Conservation (phyloP, 306 rosid species). For the Begonia peltatifolia region DNA sequence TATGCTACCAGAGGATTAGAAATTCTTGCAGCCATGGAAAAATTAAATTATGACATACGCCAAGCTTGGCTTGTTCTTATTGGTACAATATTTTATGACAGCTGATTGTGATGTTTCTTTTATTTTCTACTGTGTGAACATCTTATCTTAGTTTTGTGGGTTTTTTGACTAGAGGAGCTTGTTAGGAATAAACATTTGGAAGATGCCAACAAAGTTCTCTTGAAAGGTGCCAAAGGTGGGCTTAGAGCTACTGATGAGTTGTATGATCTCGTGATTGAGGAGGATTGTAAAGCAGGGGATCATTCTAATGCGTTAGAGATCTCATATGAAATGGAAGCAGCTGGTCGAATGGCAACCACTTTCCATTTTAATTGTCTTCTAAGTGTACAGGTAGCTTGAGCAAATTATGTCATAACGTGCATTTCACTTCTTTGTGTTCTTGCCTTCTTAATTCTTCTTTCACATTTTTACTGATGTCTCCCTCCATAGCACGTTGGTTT, state of each 20-base stretch:
- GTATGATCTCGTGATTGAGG: conserved; percentile 63
- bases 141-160: conserved; percentile 8
- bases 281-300: conserved; percentile 74
- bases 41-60: conserved; percentile 62
- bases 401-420: not conserved
- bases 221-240: conserved; percentile 76
- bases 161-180: conserved; percentile 52
- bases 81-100: conserved; percentile 24
- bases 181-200: conserved; percentile 49
- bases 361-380: conserved; percentile 85
- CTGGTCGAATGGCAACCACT: conserved; percentile 95
- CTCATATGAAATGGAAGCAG: conserved; percentile 89
- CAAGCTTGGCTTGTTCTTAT: conserved; percentile 73
- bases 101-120: not conserved
- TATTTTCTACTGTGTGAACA: not conserved
- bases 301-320: conserved; percentile 84
- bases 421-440: no score
- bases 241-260: conserved; percentile 65
- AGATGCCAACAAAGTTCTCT: conserved; percentile 75
- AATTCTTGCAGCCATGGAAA: conserved; percentile 83
- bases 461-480: no score
- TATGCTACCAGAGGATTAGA: conserved; percentile 46
- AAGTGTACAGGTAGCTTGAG: conserved; percentile 70
- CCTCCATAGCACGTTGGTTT: no score
- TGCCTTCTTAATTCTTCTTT: no score